Base-by-base conservation (phyloP, 1,284 basidiomycete species). In the Ganoderma leucocontextum region DNA sequence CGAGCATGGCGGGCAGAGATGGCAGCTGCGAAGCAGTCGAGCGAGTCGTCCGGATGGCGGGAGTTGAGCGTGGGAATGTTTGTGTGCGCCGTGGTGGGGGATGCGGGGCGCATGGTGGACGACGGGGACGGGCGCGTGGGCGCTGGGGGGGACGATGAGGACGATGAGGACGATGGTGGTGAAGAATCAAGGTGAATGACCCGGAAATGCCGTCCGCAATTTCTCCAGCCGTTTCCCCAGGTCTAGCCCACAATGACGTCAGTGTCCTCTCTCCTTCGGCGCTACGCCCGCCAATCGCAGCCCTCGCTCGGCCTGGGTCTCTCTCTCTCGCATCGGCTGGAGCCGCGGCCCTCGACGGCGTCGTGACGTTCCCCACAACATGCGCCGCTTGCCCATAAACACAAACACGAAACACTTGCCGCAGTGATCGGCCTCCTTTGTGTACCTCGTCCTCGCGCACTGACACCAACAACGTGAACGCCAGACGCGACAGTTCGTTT, bases 1-100 rank as follows among this genome's bases (percentile, higher is more conserved):
- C 63, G 68, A 44, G 70, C 72, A 73, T 73, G 71, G 47, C 72
- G 72, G 29, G 72, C 72, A 39, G 69, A 69, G 64, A 73, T 71
- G 64, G 72, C 72, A 64, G 70, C 70, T 12, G 69, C 70, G 49
- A 71, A 71, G 68, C 68, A 44, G 66, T 69, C 72, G 55, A 44
- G 62, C 6, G 64, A 47, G 42, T 66, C 65, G 60, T 65, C 69
- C 68, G 66, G 68, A n/a, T 36, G 41, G n/a, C 67, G 63, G 70
- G 70, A 44, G 60, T 49, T 12, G 49, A 60, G 64, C 10, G 36
- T 17, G 57, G 70, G 52, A 29, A 19, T 1, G 44, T 41, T 60
- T 64, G 67, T 29, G 22, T 69, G 25, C 53, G 70, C 61, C 72
- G 70, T 71, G 63, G 60, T 68, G 70, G 63, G 68, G 44, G 63